Conservation (phyloP, 169 alveolate species). For the Cardiosporidium cionae region DNA sequence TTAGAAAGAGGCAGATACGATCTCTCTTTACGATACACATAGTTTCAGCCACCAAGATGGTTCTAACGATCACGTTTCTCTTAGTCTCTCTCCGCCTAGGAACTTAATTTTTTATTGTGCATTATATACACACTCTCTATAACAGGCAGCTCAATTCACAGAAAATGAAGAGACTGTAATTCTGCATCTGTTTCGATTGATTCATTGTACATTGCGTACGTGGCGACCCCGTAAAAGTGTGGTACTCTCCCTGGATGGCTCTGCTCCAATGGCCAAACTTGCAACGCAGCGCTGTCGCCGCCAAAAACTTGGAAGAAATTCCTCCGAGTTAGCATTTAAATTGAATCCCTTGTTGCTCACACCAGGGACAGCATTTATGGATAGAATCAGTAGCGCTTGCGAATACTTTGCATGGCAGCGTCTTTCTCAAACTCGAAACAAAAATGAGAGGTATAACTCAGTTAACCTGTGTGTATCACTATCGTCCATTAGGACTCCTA, state of each 20-base stretch:
- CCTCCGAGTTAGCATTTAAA: not conserved
- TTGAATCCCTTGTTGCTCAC: conserved; percentile 37
- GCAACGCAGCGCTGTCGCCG: conserved; percentile 31
- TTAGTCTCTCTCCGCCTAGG: too few relatives aligned
- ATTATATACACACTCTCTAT: too few relatives aligned
- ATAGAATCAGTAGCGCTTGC: conserved; percentile 22
- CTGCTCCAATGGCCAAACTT: conserved; percentile 48
- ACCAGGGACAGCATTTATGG: conserved; percentile 44
- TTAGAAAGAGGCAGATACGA: too few relatives aligned
- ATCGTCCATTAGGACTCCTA: too few relatives aligned
- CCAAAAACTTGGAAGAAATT: conserved; percentile 3
- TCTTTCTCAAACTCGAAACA: not conserved
- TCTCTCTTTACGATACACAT: too few relatives aligned
- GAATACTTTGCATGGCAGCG: conserved; percentile 27
- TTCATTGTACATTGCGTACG: conserved; percentile 23
- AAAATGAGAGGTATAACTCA: too few relatives aligned
- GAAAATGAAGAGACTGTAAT: conserved; percentile 19
- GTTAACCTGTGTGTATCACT: too few relatives aligned
- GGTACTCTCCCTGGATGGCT: conserved; percentile 48
- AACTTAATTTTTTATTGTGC: too few relatives aligned
- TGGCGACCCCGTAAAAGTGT: conserved; percentile 33
- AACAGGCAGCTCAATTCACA: too few relatives aligned
- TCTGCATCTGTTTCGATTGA: conserved; percentile 29
- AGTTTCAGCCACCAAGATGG: too few relatives aligned
- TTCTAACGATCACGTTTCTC: too few relatives aligned